phyloP scores from a whole-genome alignment of 305 asterid genomes.

The Fraxinus baroniana region DNA sequence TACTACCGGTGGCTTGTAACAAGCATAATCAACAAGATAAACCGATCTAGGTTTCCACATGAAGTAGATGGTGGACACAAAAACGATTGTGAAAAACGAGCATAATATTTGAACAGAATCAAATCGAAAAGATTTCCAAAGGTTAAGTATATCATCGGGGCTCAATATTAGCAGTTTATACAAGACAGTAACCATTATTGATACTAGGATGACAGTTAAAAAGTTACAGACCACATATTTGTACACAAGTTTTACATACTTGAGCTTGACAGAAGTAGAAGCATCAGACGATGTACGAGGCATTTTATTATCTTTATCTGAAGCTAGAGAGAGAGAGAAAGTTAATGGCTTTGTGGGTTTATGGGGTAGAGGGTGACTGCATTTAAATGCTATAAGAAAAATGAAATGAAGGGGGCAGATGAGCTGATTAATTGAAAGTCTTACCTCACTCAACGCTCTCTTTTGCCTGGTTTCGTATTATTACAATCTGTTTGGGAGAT shows the following conservation, averaged over 20 bases:
- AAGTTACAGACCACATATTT: constrained; percentile 4
- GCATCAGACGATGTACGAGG: neutral
- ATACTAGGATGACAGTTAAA: constrained; percentile 4
- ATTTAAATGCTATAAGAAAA: neutral
- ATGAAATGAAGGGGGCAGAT: constrained; percentile 15
- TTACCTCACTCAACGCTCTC: constrained; percentile 19
- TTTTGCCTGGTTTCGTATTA: neutral
- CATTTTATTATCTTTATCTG: neutral
- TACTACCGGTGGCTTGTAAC: constrained; percentile 27
- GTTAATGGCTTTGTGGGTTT: neutral
- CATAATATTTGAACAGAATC: neutral
- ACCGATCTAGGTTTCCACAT: constrained; percentile 26
- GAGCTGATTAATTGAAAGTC: constrained; percentile 8
- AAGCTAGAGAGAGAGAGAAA: neutral
- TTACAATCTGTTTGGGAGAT: neutral
- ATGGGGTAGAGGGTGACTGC: neutral
- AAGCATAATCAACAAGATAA: constrained; percentile 29
- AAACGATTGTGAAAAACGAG: neutral
- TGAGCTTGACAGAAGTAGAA: constrained; percentile 6
- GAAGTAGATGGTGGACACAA: constrained; percentile 13
- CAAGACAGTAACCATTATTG: constrained; percentile 1
- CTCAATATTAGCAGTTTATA: neutral
- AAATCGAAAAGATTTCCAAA: neutral
- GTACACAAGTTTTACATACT: constrained; percentile 15
- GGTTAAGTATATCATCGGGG: neutral